phyloP scores from a whole-genome alignment of 345 rosid species.

The Chamaenerion angustifolium region DNA sequence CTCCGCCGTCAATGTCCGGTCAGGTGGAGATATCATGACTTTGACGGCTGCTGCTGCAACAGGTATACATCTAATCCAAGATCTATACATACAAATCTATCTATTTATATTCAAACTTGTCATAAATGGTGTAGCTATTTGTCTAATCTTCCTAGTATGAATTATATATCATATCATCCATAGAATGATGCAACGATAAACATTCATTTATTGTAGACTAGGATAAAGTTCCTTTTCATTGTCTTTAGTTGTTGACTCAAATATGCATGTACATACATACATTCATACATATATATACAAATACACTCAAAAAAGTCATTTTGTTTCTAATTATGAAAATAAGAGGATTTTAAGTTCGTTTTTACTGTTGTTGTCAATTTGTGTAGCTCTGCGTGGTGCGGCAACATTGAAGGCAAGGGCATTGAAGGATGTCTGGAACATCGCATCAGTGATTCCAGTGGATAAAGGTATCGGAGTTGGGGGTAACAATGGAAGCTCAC shows the following conservation, averaged over 20 bases:
- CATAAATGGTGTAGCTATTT: no score
- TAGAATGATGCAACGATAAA: no score
- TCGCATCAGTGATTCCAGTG: conserved; percentile 85
- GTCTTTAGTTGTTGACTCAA: no score
- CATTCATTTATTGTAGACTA: no score
- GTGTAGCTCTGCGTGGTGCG: conserved; percentile 71
- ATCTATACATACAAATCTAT: background rate
- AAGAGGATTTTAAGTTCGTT: background rate
- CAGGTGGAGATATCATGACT: conserved; percentile 77
- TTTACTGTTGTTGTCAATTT: background rate
- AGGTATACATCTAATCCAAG: conserved; percentile 24
- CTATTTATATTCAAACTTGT: no score
- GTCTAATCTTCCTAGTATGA: no score
- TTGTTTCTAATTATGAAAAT: no score
- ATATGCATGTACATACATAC: no score
- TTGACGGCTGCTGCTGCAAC: conserved; percentile 89
- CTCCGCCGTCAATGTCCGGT: conserved; percentile 75
- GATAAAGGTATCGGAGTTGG: conserved; percentile 44
- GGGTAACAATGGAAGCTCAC: conserved; percentile 53
- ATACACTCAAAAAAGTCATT: no score
- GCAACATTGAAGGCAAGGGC: conserved; percentile 80
- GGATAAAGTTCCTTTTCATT: no score
- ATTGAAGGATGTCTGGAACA: conserved; percentile 85
- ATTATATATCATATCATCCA: no score
- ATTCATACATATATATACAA: no score